Base-by-base conservation (phyloP, 768 basidiomycete species). In the Podaxis sp. region DNA sequence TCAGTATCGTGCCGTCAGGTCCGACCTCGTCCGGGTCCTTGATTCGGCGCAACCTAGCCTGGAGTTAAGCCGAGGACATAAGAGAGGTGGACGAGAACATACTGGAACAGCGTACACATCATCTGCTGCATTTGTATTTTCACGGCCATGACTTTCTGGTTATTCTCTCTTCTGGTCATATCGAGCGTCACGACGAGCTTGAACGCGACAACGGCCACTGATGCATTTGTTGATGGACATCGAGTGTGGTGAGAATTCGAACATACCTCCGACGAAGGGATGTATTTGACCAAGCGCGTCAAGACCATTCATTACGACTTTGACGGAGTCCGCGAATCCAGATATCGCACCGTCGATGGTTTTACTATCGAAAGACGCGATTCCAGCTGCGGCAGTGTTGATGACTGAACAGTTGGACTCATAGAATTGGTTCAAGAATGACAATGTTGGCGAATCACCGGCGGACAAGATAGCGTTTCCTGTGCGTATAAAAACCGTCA, bases 121-220 rank as follows among this genome's bases (percentile, higher is more conserved):
- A 82, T 76, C 46, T 83, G 76, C 62, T 75, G 76, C 82, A 86
- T 86, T 64, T 82, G 78, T 8, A 79, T 61, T 53, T 80, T 80
- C 5, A 86, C 72, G 3, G 75, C 71, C 2, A 78, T 63, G 6
- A 84, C 75, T 63, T 82, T 83, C 60, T 76, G 78, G 59, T 85
- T 80, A 58, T 86, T 86, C 28, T 83, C 82, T 24, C 80, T 72
- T 24, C 83, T 73, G 2, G 79, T 80, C 59, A 80, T 59, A 57
- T 84, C 83, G 39, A 85, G 71, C 17, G 78, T 77, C 28, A 83
- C 75, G 4, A 82, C 82, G 0, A 82, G 72, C 39, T 79, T 75
- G 70, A 86, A 86, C 1, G 84, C 83, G 12, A 77, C 67, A 17
- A 84, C 80, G 30, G 78, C 82, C 52, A 82, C 84, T 74, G 46